These are phyloP conservation scores for Solanum hybrid DNA, from an alignment of 305 asterid species.

Conservation along the genomic window DNA sequence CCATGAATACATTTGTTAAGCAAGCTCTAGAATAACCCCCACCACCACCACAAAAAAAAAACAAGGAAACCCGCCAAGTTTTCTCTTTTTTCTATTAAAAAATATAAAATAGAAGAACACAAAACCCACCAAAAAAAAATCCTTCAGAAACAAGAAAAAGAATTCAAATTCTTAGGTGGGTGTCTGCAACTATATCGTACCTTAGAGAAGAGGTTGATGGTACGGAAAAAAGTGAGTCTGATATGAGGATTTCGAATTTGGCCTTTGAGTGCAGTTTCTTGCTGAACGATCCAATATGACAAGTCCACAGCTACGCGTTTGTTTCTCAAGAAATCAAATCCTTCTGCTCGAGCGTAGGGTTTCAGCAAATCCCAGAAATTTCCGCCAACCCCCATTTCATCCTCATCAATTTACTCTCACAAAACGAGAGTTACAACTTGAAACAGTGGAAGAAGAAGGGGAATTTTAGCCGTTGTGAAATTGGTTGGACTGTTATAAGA, in stretches of 20 bases:
- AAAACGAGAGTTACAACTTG: neutral
- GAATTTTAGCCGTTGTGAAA: neutral
- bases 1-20: neutral
- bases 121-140: neutral
- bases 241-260: conserved; percentile 62
- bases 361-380: conserved; percentile 94
- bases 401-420: neutral
- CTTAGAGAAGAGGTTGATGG: conserved; percentile 78
- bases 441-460: neutral
- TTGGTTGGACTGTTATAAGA: neutral
- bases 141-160: neutral
- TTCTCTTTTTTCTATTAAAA: neutral
- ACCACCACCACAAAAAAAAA: neutral
- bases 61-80: neutral
- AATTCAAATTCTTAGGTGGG: neutral
- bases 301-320: conserved; percentile 91
- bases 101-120: neutral
- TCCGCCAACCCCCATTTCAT: conserved; percentile 80
- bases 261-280: conserved; percentile 83
- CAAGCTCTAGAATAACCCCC: neutral
- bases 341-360: conserved; percentile 61
- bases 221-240: conserved; percentile 75
- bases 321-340: conserved; percentile 82
- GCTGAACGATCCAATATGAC: conserved; percentile 91
- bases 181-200: conserved; percentile 16